Evolutionary conservation across 2,329 filamentous ascomycete species (phyloP).

Genomic region (Fusarium nematophilum): DNA sequence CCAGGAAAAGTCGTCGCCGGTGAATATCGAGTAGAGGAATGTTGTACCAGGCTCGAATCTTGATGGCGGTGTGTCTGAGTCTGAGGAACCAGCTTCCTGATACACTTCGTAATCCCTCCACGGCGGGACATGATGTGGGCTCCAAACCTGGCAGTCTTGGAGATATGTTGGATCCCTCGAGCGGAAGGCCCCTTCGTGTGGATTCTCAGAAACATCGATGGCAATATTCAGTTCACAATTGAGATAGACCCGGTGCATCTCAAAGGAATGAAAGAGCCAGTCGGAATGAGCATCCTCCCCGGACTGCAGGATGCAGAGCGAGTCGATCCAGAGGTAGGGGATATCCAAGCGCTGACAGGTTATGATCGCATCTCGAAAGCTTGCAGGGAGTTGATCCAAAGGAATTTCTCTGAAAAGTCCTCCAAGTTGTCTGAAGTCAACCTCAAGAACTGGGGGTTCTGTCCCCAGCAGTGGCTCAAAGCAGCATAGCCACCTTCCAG

Average conservation of each 20-base stretch:
- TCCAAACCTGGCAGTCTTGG: constrained; percentile 9
- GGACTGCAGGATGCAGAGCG: constrained; percentile 13
- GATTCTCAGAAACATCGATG: constrained; percentile 2
- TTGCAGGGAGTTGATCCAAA: not conserved
- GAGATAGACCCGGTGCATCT: constrained; percentile 11
- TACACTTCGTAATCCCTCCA: too few relatives aligned
- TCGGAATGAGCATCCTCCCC: not conserved
- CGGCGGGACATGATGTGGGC: not conserved
- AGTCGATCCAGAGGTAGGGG: constrained; percentile 14
- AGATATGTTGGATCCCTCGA: not conserved
- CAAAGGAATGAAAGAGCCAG: constrained; percentile 3
- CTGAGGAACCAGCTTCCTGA: not conserved
- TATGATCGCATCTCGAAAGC: constrained; percentile 5
- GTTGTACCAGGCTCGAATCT: not conserved
- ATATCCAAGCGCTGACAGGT: constrained; percentile 10
- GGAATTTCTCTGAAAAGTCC: not conserved
- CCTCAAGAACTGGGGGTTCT: constrained; percentile 1
- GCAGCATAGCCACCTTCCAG: not conserved
- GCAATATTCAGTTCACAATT: constrained; percentile 16
- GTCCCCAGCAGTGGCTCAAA: constrained; percentile 14
- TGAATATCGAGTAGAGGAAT: not conserved
- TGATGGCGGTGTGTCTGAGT: too few relatives aligned
- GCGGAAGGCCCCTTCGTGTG: constrained; percentile 10
- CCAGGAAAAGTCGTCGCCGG: not conserved
- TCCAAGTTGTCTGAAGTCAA: not conserved